These are phyloP conservation scores for Fulvia fulva DNA, from an alignment of 2,329 filamentous ascomycete genomes.

Conservation along the genomic window DNA sequence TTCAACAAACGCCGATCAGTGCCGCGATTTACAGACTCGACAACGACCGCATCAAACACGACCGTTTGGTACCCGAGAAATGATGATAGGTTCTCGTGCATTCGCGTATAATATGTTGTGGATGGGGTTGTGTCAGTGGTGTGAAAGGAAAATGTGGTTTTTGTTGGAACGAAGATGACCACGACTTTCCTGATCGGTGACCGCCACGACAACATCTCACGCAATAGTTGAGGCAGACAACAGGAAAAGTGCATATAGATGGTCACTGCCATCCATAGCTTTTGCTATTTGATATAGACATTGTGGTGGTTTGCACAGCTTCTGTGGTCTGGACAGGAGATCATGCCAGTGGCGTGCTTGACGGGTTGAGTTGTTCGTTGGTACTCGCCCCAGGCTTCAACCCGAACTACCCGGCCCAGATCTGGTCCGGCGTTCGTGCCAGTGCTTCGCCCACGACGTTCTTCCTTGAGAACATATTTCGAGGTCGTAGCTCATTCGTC, in stretches of 20 bases:
- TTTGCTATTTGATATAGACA: constrained; percentile 1
- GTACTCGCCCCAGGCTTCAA: background rate
- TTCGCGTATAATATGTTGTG: background rate
- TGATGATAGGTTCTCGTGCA: too few relatives aligned
- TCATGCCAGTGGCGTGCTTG: background rate
- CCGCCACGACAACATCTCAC: background rate
- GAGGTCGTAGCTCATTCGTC: constrained; percentile 16
- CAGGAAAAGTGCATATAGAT: background rate
- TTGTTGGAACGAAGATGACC: background rate
- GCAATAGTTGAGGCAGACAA: background rate
- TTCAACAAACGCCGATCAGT: too few relatives aligned
- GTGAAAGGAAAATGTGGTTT: background rate
- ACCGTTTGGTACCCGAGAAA: too few relatives aligned
- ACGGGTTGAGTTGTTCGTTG: background rate
- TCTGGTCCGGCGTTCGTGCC: background rate
- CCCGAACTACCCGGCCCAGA: background rate
- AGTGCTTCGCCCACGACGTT: background rate
- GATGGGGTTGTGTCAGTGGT: background rate
- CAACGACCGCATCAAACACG: too few relatives aligned
- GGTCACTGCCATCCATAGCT: background rate
- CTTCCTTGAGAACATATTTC: background rate
- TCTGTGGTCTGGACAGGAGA: background rate
- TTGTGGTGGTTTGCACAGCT: background rate
- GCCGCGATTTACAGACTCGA: too few relatives aligned
- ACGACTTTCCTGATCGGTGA: background rate